Base-by-base conservation (phyloP, 2,329 filamentous ascomycete species). In the Juglanconis juglandina region DNA sequence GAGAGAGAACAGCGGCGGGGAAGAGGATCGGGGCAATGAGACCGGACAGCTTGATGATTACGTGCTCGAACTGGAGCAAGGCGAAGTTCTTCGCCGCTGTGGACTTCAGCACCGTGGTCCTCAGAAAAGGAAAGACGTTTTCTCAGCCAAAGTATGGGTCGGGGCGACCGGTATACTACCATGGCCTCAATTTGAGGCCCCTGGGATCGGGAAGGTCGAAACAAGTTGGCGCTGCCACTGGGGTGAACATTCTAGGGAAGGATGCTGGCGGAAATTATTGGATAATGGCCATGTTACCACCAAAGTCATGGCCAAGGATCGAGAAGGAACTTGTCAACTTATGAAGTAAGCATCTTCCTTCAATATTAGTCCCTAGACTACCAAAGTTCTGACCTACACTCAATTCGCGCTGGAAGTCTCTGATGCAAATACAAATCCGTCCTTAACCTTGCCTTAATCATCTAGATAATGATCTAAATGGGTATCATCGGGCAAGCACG, bases 21-120 rank as follows among this genome's bases (percentile, higher is more conserved):
- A 53, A 49, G 37, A n/a, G 53, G 30, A 51, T 57, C 33, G 37
- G 51, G 8, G 51, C 50, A 2, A 51, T 61, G 47, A 41, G 33
- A 48, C 54, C 55, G 4, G 48, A 30, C 6, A 61, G 58, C 35
- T 49, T 58, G 44, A 44, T 58, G 59, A 32, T 63, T 5, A 53
- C 51, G 1, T 61, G 50, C 52, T 61, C 50, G 6, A 61, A 60
- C 33, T 63, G 59, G 73, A 68, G 68, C 9, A 70, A 71, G 61
- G 73, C 66, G 5, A 66, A 66, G 46, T 66, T 77, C 48, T 76
- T 71, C 62, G 67, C 73, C 6, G 65, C 63, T 24, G 62, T 68
- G 10, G 75, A 77, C 64, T 77, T 77, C 58, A 70, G 69, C 37
- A 65, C 69, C 0, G 70, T 68, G 6, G 63, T 71, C 1, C 8